Conservation (phyloP, 768 basidiomycete genomes). For the Phaffia australis region DNA sequence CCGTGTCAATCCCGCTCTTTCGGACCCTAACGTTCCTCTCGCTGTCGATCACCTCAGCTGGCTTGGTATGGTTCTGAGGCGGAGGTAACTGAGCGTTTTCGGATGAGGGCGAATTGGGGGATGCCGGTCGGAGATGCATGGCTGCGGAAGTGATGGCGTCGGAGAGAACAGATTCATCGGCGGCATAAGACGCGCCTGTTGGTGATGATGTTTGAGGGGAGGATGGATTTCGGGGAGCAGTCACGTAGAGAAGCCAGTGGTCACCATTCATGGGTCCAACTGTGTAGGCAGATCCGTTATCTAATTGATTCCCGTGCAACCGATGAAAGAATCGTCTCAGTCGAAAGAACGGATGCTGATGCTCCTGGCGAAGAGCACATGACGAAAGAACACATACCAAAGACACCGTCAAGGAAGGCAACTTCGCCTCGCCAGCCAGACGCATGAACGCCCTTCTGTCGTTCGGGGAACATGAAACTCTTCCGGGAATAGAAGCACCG, state of each 20-base stretch:
- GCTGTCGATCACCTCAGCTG: not conserved
- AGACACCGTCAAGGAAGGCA: conserved; percentile 77
- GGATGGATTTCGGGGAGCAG: conserved; percentile 34
- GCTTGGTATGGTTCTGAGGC: conserved; percentile 20
- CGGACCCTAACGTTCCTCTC: conserved; percentile 9
- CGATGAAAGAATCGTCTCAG: no score
- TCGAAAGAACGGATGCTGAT: not conserved
- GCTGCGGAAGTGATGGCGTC: conserved; percentile 25
- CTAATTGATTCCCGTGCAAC: conserved; percentile 4
- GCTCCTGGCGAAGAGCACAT: not conserved
- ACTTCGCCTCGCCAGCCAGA: conserved; percentile 89
- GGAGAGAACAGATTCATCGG: conserved; percentile 13
- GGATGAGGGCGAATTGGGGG: not conserved
- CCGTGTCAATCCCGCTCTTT: not conserved
- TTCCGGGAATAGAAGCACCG: conserved; percentile 97
- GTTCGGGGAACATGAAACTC: conserved; percentile 98
- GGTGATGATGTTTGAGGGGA: conserved; percentile 13
- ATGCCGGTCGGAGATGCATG: conserved; percentile 20
- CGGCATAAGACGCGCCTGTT: conserved; percentile 15
- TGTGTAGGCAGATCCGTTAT: conserved; percentile 75
- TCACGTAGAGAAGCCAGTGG: conserved; percentile 95
- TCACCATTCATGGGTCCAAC: conserved; percentile 96
- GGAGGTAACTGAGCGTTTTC: conserved; percentile 6
- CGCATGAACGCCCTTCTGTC: conserved; percentile 74
- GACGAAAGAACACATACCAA: conserved; percentile 45